A percentile compares a stretch with the other conserved stretches of the same genome.
phyloP scores from a whole-genome alignment of 768 basidiomycete species.

The Holtermannia corniformis region DNA sequence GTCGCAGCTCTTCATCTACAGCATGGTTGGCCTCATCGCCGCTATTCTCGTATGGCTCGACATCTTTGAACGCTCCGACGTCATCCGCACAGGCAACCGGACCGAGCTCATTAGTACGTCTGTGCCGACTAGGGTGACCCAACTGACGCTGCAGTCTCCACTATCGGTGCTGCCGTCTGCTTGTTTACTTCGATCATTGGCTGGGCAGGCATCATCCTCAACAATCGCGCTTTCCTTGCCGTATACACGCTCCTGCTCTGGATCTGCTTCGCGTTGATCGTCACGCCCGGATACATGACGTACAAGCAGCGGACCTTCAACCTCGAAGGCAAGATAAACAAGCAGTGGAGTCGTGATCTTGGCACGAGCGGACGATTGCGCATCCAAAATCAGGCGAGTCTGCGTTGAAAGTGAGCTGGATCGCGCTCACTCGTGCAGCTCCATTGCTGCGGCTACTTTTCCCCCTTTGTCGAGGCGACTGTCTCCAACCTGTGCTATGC shows the following conservation, averaged over 20 bases:
- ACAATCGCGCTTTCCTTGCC: conserved; percentile 73
- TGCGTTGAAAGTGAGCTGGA: neutral
- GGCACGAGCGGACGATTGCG: conserved; percentile 54
- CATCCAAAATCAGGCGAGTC: conserved; percentile 54
- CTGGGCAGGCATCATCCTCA: conserved; percentile 70
- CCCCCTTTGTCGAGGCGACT: conserved; percentile 70
- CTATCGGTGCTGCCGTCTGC: conserved; percentile 53
- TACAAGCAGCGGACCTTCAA: conserved; percentile 69
- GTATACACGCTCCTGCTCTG: conserved; percentile 63
- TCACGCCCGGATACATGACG: conserved; percentile 66
- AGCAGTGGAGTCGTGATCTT: conserved; percentile 61
- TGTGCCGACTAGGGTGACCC: neutral
- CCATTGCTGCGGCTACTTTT: conserved; percentile 70
- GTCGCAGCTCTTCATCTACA: conserved; percentile 53
- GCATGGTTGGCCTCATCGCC: conserved; percentile 54
- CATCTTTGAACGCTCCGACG: conserved; percentile 58
- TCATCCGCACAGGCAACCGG: conserved; percentile 61
- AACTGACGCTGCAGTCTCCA: conserved; percentile 49
- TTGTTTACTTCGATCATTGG: conserved; percentile 61
- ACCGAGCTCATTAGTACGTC: conserved; percentile 53
- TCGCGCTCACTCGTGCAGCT: conserved; percentile 44
- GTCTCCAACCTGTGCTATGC: conserved; percentile 65
- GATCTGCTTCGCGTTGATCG: conserved; percentile 61
- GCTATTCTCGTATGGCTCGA: conserved; percentile 69
- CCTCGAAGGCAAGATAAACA: conserved; percentile 69